Percentiles rank a stretch among this genome's conserved stretches.
These are phyloP conservation scores for Linum usitatissimum DNA, from an alignment of 345 rosid genomes.

Conservation along the genomic window DNA sequence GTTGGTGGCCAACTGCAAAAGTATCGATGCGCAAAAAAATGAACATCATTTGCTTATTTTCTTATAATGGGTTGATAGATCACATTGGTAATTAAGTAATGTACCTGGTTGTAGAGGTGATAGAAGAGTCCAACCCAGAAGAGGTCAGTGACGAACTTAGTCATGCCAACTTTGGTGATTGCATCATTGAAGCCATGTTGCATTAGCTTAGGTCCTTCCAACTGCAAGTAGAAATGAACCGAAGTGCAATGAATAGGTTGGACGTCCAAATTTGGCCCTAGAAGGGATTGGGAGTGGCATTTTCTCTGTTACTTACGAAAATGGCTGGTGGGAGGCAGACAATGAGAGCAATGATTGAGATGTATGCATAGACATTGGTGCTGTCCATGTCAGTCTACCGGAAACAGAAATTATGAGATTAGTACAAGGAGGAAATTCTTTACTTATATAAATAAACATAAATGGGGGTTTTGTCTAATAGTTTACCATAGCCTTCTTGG, in stretches of 20 bases:
- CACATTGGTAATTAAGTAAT: background rate
- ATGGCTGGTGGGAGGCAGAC: constrained; percentile 92
- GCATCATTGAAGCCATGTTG: constrained; percentile 70
- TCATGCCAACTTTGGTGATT: constrained; percentile 76
- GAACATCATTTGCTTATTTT: background rate
- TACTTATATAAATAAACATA: background rate
- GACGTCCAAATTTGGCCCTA: background rate
- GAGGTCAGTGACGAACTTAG: constrained; percentile 79
- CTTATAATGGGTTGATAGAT: background rate
- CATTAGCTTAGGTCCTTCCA: constrained; percentile 83
- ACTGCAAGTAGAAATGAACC: constrained; percentile 25
- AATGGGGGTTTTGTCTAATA: background rate
- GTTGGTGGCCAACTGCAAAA: constrained; percentile 77
- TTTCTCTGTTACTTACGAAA: constrained; percentile 38
- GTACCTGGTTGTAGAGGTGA: constrained; percentile 96
- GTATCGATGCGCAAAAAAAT: constrained; percentile 1
- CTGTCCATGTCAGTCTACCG: constrained; percentile 97
- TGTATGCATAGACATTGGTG: constrained; percentile 86
- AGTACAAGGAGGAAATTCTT: background rate
- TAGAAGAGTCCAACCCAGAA: constrained; percentile 99
- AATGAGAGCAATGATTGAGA: constrained; percentile 83
- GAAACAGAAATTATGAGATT: background rate
- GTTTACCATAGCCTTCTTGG: constrained; percentile 94
- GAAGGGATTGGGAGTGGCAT: background rate
- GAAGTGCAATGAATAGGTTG: background rate